Evolutionary conservation across 805 yeast genomes (phyloP).

Genomic region (Starmera quercuum): DNA sequence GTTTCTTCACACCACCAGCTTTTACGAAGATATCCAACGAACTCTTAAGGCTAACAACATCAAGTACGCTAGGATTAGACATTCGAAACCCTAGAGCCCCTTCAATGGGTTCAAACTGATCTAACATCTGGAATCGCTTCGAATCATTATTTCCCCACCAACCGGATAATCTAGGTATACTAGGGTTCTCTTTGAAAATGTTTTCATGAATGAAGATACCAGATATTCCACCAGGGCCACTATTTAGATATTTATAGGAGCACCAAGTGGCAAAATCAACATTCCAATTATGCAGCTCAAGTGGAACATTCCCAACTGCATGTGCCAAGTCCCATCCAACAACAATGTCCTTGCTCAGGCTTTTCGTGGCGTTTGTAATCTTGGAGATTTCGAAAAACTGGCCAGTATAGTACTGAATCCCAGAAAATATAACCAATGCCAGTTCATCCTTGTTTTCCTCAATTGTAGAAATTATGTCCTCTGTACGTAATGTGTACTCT

Average conservation of each 20-base stretch:
- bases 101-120: constrained; percentile 68
- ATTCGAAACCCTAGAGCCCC: constrained; percentile 87
- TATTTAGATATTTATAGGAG: constrained; percentile 80
- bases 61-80: constrained; percentile 85
- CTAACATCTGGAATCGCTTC: constrained; percentile 74
- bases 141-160: constrained; percentile 91
- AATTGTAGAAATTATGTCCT: constrained; percentile 51
- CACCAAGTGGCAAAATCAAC: constrained; percentile 96
- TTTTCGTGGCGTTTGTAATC: constrained; percentile 62
- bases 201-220: constrained; percentile 73
- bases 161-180: constrained; percentile 74
- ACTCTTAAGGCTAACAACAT: constrained; percentile 64
- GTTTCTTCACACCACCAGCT: constrained; percentile 54
- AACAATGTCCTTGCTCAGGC: constrained; percentile 30
- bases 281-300: constrained; percentile 76
- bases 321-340: constrained; percentile 97
- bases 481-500: constrained; percentile 50
- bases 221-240: constrained; percentile 93
- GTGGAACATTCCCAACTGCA: constrained; percentile 81
- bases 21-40: constrained; percentile 53
- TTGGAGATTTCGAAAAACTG: constrained; percentile 68
- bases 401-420: constrained; percentile 89
- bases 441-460: constrained; percentile 49
- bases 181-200: constrained; percentile 23
- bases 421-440: constrained; percentile 76